Evolutionary conservation across 768 basidiomycete genomes (phyloP).

Genomic region (Hygrophoropsis aurantiaca): DNA sequence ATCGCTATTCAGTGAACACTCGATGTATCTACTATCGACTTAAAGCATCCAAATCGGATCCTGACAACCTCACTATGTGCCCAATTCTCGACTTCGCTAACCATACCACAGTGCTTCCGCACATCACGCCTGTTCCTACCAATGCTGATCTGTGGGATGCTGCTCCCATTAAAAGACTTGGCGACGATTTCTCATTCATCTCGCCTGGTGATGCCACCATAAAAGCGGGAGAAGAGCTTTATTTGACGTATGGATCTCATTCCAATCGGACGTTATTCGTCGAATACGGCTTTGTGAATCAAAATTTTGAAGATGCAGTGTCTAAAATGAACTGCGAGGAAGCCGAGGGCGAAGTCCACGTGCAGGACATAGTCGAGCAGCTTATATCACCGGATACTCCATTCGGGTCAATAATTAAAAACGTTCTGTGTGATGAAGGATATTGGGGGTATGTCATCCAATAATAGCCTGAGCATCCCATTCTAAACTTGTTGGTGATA

Average conservation of each 20-base stretch:
- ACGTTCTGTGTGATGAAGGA: constrained; percentile 54
- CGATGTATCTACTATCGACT: constrained; percentile 79
- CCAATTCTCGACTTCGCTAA: constrained; percentile 93
- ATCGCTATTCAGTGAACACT: constrained; percentile 73
- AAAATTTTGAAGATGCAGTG: constrained; percentile 25
- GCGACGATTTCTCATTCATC: constrained; percentile 50
- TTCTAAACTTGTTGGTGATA: constrained; percentile 35
- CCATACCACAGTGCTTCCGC: constrained; percentile 48
- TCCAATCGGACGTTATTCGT: constrained; percentile 74
- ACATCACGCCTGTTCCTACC: constrained; percentile 43
- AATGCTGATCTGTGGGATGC: constrained; percentile 36
- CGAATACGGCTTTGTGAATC: constrained; percentile 87
- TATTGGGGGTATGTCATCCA: constrained; percentile 77
- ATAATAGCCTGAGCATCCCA: not conserved
- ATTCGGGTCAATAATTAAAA: constrained; percentile 48
- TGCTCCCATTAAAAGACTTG: constrained; percentile 33
- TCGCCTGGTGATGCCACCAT: constrained; percentile 46
- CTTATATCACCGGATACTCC: constrained; percentile 45
- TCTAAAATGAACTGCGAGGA: constrained; percentile 15
- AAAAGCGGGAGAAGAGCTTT: constrained; percentile 60
- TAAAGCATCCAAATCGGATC: constrained; percentile 45
- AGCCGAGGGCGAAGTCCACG: constrained; percentile 56
- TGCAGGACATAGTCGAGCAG: constrained; percentile 53
- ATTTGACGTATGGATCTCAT: constrained; percentile 79
- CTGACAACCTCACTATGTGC: constrained; percentile 82